Evolutionary conservation across 169 alveolate genomes (phyloP), one percentile per base, ranked within the genome.

Genomic region (Cystoisospora suis): DNA sequence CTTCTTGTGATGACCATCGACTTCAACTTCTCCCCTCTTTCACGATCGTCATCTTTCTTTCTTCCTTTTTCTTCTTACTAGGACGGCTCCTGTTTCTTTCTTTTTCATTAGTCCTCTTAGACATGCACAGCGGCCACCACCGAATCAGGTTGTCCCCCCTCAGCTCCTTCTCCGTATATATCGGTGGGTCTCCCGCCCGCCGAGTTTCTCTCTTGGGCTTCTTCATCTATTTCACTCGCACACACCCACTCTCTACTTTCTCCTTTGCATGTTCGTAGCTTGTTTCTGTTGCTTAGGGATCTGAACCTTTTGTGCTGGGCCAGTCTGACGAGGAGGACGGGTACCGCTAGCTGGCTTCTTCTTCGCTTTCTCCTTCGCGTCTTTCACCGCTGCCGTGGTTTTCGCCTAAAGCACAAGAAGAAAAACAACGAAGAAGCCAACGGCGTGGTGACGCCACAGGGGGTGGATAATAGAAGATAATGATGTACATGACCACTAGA

Each of bases 311-410:
- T 34, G 83, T 17, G 53, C 56, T 4, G 56, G 83, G 7, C 58
- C 83, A 56, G 36, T 40, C 47, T 34, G 83, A 12, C 23, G 65
- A 12, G 12, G 65, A 9, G 46, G 83, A 17, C 56, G 83, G 27
- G 56, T 27, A 34, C 83, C 47, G 47, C 32, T 46, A 2, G 45
- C 83, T 53, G 36, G 36, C 56, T 46, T 23, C 83, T 72, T 72
- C 83, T 72, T 72, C 53, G 81, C 42, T 29, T 72, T 72, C 83
- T 72, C 83, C 83, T 72, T 72, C 47, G 83, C 83, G 27, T 72
- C 83, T 53, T 72, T 72, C 56, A 72, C 83, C 42, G 83, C 83
- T 17, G 56, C 45, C 34, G 53, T 20, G 2, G 58, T 9, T 53
- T 72, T 72, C 32, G 83, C 83, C 83, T 72, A 44, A 36, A 20